Conservation (phyloP, 108 stramenopile genomes). For the Aurantiochytrium sp. region DNA sequence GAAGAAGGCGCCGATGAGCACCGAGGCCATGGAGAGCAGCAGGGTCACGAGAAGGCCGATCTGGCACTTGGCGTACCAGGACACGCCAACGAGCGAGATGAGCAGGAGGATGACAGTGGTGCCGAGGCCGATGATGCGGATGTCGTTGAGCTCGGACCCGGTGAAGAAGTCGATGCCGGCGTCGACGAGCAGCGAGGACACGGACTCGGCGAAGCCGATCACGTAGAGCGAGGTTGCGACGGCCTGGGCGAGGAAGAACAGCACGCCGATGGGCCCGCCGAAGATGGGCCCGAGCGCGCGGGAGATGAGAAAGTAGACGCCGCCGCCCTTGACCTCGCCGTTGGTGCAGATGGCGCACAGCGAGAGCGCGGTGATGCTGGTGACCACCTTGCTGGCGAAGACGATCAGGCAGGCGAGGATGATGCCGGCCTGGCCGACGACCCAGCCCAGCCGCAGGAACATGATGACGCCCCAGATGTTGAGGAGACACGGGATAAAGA, state of each 20-base stretch:
- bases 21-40: background rate
- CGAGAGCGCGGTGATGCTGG: conserved; percentile 64
- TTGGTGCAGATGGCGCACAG: conserved; percentile 74
- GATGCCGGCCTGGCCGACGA: conserved; percentile 70
- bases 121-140: conserved; percentile 33
- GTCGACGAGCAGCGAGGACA: background rate
- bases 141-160: background rate
- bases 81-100: conserved; percentile 33
- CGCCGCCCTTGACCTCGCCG: conserved; percentile 66
- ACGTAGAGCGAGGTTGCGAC: conserved; percentile 61
- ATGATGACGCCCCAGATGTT: conserved; percentile 74
- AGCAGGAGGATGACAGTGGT: conserved; percentile 8
- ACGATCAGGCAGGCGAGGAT: conserved; percentile 45
- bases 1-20: conserved; percentile 30
- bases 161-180: background rate
- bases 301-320: conserved; percentile 76
- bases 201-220: conserved; percentile 66
- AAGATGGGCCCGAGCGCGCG: conserved; percentile 64
- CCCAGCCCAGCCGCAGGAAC: conserved; percentile 71
- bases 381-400: conserved; percentile 52
- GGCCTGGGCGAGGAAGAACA: conserved; percentile 71
- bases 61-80: conserved; percentile 37
- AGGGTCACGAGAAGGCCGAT: conserved; percentile 34
- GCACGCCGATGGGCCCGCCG: conserved; percentile 65
- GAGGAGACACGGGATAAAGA: conserved; percentile 70